Evolutionary conservation across 768 basidiomycete species (phyloP).

Genomic region (Pleurotus giganteus): DNA sequence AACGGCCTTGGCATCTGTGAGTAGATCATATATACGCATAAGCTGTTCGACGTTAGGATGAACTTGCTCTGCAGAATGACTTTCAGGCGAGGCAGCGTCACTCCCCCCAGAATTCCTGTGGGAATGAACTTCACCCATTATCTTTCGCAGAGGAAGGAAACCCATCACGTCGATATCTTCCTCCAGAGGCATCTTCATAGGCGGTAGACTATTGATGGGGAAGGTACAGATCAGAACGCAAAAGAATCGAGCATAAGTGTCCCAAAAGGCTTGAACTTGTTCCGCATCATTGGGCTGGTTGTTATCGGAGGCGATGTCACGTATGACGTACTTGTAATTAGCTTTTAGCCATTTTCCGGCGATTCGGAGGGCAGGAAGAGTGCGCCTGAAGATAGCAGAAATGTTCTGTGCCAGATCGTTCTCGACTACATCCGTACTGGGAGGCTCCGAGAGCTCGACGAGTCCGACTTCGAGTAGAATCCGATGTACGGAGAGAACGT

Average conservation of each 20-base stretch:
- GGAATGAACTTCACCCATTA: constrained; percentile 39
- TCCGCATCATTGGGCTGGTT: constrained; percentile 22
- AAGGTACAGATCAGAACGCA: constrained; percentile 63
- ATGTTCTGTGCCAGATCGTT: constrained; percentile 77
- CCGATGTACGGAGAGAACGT: constrained; percentile 64
- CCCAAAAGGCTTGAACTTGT: constrained; percentile 64
- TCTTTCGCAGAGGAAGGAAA: constrained; percentile 75
- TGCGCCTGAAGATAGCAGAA: constrained; percentile 81
- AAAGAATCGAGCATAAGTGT: constrained; percentile 63
- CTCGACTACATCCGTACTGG: constrained; percentile 51
- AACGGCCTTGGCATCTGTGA: constrained; percentile 63
- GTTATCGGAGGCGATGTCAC: constrained; percentile 34
- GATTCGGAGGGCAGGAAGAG: constrained; percentile 83
- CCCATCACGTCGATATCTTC: constrained; percentile 91
- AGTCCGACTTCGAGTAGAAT: constrained; percentile 65
- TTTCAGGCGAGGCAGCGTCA: constrained; percentile 1
- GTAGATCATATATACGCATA: constrained; percentile 87
- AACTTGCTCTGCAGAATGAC: constrained; percentile 35
- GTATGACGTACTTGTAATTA: constrained; percentile 66
- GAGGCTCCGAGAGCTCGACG: constrained; percentile 55
- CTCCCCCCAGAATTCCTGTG: neutral
- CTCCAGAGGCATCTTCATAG: constrained; percentile 63
- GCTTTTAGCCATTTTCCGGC: constrained; percentile 86
- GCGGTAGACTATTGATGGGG: constrained; percentile 60
- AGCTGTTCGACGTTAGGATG: constrained; percentile 96